Evolutionary conservation across 2,329 filamentous ascomycete species (phyloP), one percentile per base, ranked within the genome.

Genomic region (Fusarium sulawesiense): DNA sequence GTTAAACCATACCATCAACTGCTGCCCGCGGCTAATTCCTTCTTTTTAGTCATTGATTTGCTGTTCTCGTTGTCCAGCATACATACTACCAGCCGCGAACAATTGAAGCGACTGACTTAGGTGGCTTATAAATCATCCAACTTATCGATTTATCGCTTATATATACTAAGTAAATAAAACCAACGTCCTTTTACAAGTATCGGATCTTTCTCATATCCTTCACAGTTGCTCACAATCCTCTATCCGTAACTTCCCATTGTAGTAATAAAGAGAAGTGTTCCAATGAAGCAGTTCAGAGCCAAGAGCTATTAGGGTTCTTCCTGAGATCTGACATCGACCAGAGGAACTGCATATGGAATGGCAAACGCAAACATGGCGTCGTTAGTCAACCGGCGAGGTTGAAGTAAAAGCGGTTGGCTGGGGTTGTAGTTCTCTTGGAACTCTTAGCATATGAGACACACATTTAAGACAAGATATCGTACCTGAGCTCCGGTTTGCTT

Each of bases 21-120:
- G 10, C 1, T 37, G 3, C 3, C 10, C 2, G 6, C 18, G 0
- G 10, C 34, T 12, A 7, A 7, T 2, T 4, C 18, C 10, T 12
- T 37, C 18, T 37, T n/a, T n/a, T n/a, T n/a, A 23, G 21, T 23
- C 21, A 23, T 23, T 23, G 18, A 12, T n/a, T n/a, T 37, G 10
- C 18, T 37, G 18, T n/a, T n/a, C 1, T 7, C n/a, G 18, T 37
- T n/a, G 9, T 34, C 2, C 4, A 16, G 8, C 32, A 34, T 18
- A 9, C 32, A 34, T 1, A 1, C 1, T 34, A 18, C 6, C n/a
- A 37, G 18, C 4, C 6, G 3, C 6, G 5, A 4, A 37, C 10
- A n/a, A 37, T 7, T 0, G 12, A 37, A 37, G 18, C 34, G 3
- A 37, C 2, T 37, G 10, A n/a, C 6, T 5, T 29, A 2, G 34